phyloP scores from a whole-genome alignment of 352 stramenopile genomes.

The Globisporangium echinulatum region DNA sequence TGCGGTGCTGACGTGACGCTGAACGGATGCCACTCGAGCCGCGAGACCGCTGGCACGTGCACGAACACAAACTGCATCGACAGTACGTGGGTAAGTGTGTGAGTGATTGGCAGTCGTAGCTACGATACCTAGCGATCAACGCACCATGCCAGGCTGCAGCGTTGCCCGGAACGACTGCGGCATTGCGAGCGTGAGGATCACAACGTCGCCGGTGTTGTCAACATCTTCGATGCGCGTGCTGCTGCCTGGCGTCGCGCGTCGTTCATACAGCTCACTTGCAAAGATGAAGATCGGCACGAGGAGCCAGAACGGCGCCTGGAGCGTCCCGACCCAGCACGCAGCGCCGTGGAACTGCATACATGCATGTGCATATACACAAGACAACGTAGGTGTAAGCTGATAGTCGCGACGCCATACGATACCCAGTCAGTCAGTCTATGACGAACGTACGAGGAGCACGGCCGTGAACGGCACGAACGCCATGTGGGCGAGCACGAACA shows the following conservation, averaged over 20 bases:
- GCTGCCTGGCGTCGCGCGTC: conserved; percentile 12
- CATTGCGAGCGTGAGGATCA: conserved; percentile 29
- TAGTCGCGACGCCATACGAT: too few relatives aligned
- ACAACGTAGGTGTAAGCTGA: too few relatives aligned
- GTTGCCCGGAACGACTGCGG: conserved; percentile 16
- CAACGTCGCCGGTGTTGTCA: conserved; percentile 7
- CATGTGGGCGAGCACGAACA: conserved; percentile 25
- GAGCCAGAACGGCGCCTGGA: conserved; percentile 34
- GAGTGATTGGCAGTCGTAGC: too few relatives aligned
- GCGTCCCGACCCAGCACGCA: conserved; percentile 21
- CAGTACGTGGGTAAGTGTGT: background rate
- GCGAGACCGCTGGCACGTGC: conserved; percentile 42
- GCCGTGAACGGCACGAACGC: conserved; percentile 24
- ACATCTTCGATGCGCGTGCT: conserved; percentile 20
- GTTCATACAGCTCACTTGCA: conserved; percentile 18
- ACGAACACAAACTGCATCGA: conserved; percentile 52
- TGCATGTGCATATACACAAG: background rate
- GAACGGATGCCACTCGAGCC: conserved; percentile 77
- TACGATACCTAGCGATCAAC: background rate
- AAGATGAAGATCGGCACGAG: conserved; percentile 21
- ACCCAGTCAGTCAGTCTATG: background rate
- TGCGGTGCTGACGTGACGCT: conserved; percentile 48
- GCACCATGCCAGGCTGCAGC: conserved; percentile 33
- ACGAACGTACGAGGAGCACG: conserved; percentile 21
- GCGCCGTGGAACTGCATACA: conserved; percentile 31